Evolutionary conservation across 257 asterid species (phyloP), one percentile per base, ranked within the genome.

Genomic region (Parsonsia alboflavescens): DNA sequence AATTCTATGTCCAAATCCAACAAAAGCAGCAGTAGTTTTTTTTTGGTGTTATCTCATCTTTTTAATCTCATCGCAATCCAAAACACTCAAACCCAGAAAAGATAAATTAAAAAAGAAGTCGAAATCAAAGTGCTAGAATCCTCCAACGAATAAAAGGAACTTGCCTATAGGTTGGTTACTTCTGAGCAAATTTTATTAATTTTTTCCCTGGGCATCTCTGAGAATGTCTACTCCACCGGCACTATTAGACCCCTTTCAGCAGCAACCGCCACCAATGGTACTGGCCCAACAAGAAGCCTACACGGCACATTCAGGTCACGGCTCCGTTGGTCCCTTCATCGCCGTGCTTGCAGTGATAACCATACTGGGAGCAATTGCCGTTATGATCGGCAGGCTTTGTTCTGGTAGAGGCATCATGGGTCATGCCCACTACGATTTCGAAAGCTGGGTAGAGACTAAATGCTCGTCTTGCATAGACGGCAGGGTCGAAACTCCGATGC

Each of bases 401-500:
- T 86, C 97, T 24, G 97, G 97, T 16, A 85, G 97, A 75, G 86
- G 86, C 19, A 83, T 93, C 28, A 80, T 84, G 85, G 97, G 97
- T 6, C 84, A 46, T 1, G 93, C 83, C 4, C 87, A 80, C 85
- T 90, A 87, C 81, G 97, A 91, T 75, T 82, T 91, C 21, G 97
- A 91, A 64, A 79, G 89, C 45, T 93, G 98, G 98, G 89, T 86
- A 2, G 98, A 93, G 77, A 79, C 85, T n/a, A 93, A 91, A 84
- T 93, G 97, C 77, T 85, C 89, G 10, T 79, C 96, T 68, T 93
- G 97, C 77, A 83, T 93, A n/a, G 97, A 91, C 42, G 97, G 97
- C 10, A 84, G 93, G 79, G 80, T 88, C 78, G 86, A 86, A 69
- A 84, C 83, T 33, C 86, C 86, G 10, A 80, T 73, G n/a, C 81